Percentiles rank a stretch among this genome's conserved stretches.
Conservation (phyloP, 495 filamentous ascomycete species). For the Emericellopsis terricola region DNA sequence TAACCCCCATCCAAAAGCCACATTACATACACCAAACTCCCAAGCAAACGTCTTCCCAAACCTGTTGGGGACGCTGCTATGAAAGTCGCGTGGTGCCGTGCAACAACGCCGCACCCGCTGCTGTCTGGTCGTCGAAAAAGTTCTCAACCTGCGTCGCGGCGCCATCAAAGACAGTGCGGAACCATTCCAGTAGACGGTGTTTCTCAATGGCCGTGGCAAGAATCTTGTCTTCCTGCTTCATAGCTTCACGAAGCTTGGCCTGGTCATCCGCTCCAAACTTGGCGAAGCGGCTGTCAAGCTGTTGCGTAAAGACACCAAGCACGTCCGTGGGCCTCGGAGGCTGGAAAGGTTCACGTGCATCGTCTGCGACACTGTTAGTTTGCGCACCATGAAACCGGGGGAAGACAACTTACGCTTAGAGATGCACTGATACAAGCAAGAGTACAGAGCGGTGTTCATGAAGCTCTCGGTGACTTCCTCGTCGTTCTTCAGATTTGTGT, state of each 20-base stretch:
- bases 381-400: background rate
- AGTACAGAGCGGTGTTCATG: conserved; percentile 30
- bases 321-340: conserved; percentile 30
- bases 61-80: too few relatives aligned
- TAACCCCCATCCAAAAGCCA: too few relatives aligned
- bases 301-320: conserved; percentile 31
- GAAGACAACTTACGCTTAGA: conserved; percentile 21
- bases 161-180: conserved; percentile 8
- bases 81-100: too few relatives aligned
- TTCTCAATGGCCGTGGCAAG: conserved; percentile 35
- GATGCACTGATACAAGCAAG: conserved; percentile 24
- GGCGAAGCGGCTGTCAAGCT: conserved; percentile 34
- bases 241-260: conserved; percentile 28
- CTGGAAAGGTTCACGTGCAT: conserved; percentile 13
- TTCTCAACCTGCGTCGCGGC: conserved; percentile 6
- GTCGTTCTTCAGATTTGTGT: conserved; percentile 33
- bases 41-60: too few relatives aligned
- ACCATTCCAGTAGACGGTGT: conserved; percentile 43
- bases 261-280: conserved; percentile 24
- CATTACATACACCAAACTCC: too few relatives aligned
- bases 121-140: too few relatives aligned
- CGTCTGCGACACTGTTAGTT: conserved; percentile 9
- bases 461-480: conserved; percentile 23
- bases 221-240: conserved; percentile 36
- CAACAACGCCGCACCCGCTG: too few relatives aligned